Percentiles rank a stretch among this genome's conserved stretches.
Conservation (phyloP, 1,284 basidiomycete genomes). For the Xanthoconium separans region DNA sequence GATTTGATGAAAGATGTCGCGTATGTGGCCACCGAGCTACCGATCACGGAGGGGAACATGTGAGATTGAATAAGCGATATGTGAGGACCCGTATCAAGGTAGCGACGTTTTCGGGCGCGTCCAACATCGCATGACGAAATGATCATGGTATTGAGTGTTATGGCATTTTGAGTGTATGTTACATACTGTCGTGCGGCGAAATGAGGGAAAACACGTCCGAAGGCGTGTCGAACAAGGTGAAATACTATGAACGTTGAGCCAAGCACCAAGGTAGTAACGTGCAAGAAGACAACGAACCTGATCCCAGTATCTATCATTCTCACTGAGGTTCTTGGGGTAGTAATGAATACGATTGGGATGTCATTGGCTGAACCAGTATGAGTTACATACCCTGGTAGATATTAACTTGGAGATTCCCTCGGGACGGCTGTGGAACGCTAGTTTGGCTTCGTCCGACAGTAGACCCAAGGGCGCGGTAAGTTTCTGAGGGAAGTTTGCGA, state of each 20-base stretch:
- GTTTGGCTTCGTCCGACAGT: slow-evolving; percentile 84
- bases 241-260: slow-evolving; percentile 55
- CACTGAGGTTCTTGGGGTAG: slow-evolving; percentile 60
- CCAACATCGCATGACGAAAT: slow-evolving; percentile 81
- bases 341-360: slow-evolving; percentile 10
- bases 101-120: slow-evolving; percentile 81
- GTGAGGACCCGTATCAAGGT: slow-evolving; percentile 77
- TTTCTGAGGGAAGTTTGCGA: slow-evolving; percentile 65
- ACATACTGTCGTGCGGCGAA: slow-evolving; percentile 80
- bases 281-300: slow-evolving; percentile 50
- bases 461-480: slow-evolving; percentile 77
- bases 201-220: slow-evolving; percentile 89
- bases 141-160: slow-evolving; percentile 6
- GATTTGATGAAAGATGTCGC: slow-evolving; percentile 68
- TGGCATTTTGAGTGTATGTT: slow-evolving; percentile 39
- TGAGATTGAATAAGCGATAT: slow-evolving; percentile 80
- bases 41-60: slow-evolving; percentile 68
- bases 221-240: slow-evolving; percentile 79
- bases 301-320: slow-evolving; percentile 80
- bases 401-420: slow-evolving; percentile 76
- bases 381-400: slow-evolving; percentile 55
- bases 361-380: background rate
- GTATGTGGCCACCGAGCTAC: slow-evolving; percentile 59
- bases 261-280: slow-evolving; percentile 1
- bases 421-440: slow-evolving; percentile 81